Base-by-base conservation (phyloP, 1,284 basidiomycete genomes). In the Tremellales sp. region DNA sequence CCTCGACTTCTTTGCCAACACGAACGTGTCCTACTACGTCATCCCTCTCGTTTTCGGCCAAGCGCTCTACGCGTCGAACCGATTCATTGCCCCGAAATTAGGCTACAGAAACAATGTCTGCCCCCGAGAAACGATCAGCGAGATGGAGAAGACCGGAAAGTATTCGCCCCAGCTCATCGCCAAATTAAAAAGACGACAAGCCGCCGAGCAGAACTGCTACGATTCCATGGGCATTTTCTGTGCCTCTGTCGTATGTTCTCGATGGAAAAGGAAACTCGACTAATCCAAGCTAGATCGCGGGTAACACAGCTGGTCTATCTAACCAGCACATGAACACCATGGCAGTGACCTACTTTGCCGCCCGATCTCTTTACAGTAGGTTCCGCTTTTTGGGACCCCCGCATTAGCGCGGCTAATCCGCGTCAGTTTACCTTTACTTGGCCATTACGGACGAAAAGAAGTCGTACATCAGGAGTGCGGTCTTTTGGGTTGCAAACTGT, bases 401-500 rank as follows among this genome's bases (percentile, higher is more conserved):
- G 14, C 4, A 28, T 29, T 24, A 18, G 16, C 13, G n/a, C 24
- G n/a, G 26, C 45, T 53, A 24, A 43, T 45, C 9, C 5, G 24
- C 22, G 9, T 12, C 34, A 68, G 63, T 67, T 42, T 59, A 37
- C 26, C 34, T 54, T 5, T 70, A 70, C 47, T 43, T 62, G 52
- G 60, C 56, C 18, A 49, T 58, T n/a, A 53, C 54, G 7, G 40
- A 37, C 9, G 53, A 60, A 44, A 47, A 48, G 45, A 35, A 22
- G 7, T 61, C 57, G 16, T 57, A 44, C 28, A 21, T 58, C 25
- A 54, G 67, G 13, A 56, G 54, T 3, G 37, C 48, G 1, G 45
- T 57, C 7, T 70, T 60, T 52, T 65, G 60, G 57, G 40, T 42
- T 7, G 44, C 45, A 25, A 68, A 65, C 54, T 54, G 66, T 66